phyloP scores from a whole-genome alignment of 176 grass and related monocot species.

The Tuctoria greenei region DNA sequence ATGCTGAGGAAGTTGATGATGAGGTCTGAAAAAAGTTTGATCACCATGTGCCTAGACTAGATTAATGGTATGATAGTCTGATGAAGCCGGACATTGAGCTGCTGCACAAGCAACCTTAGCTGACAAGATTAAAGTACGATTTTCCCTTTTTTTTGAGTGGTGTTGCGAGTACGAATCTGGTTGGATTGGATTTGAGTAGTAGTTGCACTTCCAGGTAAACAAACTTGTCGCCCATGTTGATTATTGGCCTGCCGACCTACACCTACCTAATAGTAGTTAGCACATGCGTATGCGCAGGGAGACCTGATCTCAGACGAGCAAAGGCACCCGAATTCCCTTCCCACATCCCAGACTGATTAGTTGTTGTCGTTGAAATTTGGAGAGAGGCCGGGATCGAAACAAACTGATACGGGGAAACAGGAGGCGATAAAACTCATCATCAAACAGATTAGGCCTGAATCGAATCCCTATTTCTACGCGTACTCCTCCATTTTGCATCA shows the following conservation, averaged over 20 bases:
- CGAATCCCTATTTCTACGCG: background rate
- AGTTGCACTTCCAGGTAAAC: background rate
- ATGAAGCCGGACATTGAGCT: constrained; percentile 11
- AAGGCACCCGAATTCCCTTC: constrained; percentile 10
- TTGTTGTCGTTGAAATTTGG: background rate
- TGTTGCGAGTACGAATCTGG: background rate
- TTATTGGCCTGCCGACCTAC: constrained; percentile 1
- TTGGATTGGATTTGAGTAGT: background rate
- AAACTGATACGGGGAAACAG: no score
- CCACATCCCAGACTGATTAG: background rate
- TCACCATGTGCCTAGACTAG: background rate
- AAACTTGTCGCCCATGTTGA: background rate
- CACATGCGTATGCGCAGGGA: background rate
- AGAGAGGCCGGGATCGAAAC: background rate
- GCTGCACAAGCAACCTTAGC: background rate
- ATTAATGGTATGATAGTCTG: background rate
- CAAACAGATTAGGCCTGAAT: background rate
- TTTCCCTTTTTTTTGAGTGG: background rate
- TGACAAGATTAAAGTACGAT: background rate
- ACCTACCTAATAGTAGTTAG: constrained; percentile 21
- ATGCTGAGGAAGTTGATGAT: background rate
- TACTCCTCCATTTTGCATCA: background rate
- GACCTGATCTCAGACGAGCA: background rate
- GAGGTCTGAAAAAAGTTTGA: background rate
- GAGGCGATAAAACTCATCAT: background rate